A percentile compares a stretch with the other conserved stretches of the same genome.
Conservation (phyloP, 768 basidiomycete genomes). For the Phlebiopsis gigantea region DNA sequence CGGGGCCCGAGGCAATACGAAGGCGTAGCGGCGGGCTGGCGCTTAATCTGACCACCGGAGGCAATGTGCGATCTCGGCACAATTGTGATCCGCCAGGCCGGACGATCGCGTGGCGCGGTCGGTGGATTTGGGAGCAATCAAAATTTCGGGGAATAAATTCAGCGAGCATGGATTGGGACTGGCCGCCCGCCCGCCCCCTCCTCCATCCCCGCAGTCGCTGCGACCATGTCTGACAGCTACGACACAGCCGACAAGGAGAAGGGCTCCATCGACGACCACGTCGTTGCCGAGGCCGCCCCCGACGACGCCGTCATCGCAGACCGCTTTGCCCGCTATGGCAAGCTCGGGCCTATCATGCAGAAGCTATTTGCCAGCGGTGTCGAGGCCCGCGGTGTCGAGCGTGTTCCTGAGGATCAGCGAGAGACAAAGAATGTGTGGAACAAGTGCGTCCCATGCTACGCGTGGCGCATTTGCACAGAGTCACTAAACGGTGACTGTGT, state of each 20-base stretch:
- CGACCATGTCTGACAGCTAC: slow-evolving; percentile 14
- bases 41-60: neutral
- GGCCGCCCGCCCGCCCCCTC: slow-evolving; percentile 5
- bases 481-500: neutral
- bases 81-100: neutral
- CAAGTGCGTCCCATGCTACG: slow-evolving; percentile 27
- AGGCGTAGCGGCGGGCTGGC: neutral
- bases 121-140: neutral
- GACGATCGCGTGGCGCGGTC: neutral
- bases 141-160: slow-evolving; percentile 4
- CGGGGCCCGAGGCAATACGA: neutral
- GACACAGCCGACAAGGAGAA: slow-evolving; percentile 22
- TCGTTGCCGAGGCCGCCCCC: slow-evolving; percentile 10
- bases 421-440: slow-evolving; percentile 40
- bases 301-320: slow-evolving; percentile 19
- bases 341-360: slow-evolving; percentile 19
- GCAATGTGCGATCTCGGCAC: neutral
- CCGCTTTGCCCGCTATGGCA: slow-evolving; percentile 19
- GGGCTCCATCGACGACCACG: slow-evolving; percentile 7
- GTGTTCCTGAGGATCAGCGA: slow-evolving; percentile 45
- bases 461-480: neutral
- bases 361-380: slow-evolving; percentile 43
- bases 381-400: slow-evolving; percentile 50
- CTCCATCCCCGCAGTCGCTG: neutral
- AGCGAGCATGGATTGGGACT: neutral